phyloP scores from a whole-genome alignment of 139 green algal genomes.

The Ostreobium quekettii region DNA sequence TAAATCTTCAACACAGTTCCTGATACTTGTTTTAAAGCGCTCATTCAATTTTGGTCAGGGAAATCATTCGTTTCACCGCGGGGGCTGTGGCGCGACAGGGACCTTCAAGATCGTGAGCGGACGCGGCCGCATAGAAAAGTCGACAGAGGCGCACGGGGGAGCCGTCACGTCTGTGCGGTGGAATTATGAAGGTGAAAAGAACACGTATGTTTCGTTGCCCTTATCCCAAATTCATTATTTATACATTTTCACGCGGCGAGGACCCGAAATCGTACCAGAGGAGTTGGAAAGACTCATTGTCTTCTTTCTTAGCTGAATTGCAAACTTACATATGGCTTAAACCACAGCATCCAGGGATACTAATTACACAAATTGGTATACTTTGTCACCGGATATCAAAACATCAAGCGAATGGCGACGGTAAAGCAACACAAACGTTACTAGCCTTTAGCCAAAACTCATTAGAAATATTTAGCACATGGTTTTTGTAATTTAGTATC shows the following conservation, averaged over 20 bases:
- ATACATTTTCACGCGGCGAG: background rate
- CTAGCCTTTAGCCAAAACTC: too few relatives aligned
- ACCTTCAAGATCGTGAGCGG: constrained; percentile 53
- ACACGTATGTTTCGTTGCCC: background rate
- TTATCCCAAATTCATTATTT: background rate
- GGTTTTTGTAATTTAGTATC: too few relatives aligned
- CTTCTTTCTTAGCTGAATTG: background rate
- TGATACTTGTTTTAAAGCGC: background rate
- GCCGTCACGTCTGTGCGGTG: constrained; percentile 54
- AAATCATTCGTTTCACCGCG: background rate
- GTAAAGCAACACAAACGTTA: too few relatives aligned
- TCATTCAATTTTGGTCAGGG: background rate
- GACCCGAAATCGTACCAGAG: background rate
- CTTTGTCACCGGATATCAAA: background rate
- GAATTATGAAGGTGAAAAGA: constrained; percentile 54
- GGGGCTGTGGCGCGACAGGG: constrained; percentile 25
- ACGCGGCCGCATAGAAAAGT: constrained; percentile 52
- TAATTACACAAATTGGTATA: background rate
- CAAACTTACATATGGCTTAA: background rate
- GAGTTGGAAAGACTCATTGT: background rate
- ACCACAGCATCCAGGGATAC: too few relatives aligned
- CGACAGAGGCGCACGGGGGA: constrained; percentile 58
- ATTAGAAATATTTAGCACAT: too few relatives aligned
- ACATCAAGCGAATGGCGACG: background rate
- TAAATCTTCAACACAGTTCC: background rate